Base-by-base conservation (phyloP, 331 rosid genomes). In the Cydonia oblonga region DNA sequence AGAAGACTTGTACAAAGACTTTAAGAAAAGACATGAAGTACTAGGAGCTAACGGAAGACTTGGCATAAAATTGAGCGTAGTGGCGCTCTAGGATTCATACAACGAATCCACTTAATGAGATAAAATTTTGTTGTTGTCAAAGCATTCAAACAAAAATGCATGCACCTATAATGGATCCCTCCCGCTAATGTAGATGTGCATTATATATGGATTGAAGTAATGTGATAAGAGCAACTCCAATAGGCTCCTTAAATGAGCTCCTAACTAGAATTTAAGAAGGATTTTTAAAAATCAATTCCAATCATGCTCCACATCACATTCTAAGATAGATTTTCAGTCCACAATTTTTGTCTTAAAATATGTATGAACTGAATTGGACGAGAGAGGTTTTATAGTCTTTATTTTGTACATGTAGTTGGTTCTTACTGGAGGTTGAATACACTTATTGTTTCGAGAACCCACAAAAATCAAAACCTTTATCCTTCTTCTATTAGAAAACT, bases 41-140 rank as follows among this genome's bases (percentile, higher is more conserved):
- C 6, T 46, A 5, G 52, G 52, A 46, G 52, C 4, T 46, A 46
- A 46, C 3, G 0, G 0, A 46, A 46, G n/a, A 2, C 0, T 15
- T 46, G 52, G 1, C 0, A 0, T 19, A 46, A 15, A 15, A 46
- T 8, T 5, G 2, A 15, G n/a, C 8, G 1, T 0, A 15, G 1
- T 46, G n/a, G 0, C 1, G 0, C 6, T 5, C 0, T 15, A 46
- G 0, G 1, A 46, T 46, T 44, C 5, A 14, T 44, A 2, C 5
- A 0, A 0, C 1, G 3, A 44, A 6, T 14, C 3, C 7, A 14
- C 19, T 14, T 5, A 14, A 0, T 14, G 3, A 1, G 52, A 46
- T 46, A 46, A 2, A 0, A 0, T 0, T 46, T 44, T 15, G 3
- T 15, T 15, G 52, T 44, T 44, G 52, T 38, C 44, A 3, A 10